Evolutionary conservation across 2,329 filamentous ascomycete species (phyloP), one percentile per base, ranked within the genome.

Genomic region (Fusarium miscanthi): DNA sequence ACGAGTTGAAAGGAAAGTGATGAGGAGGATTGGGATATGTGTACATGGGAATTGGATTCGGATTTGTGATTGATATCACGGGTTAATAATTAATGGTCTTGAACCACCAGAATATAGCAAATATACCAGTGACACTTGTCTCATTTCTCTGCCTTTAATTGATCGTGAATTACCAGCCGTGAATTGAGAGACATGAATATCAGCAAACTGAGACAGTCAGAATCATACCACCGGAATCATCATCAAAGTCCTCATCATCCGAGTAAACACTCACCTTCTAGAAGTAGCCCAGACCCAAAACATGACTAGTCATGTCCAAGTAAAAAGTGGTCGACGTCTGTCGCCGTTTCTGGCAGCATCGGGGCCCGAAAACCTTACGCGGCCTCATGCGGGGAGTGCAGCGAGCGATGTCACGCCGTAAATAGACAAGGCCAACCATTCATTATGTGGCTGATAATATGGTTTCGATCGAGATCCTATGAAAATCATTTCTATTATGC

Each of bases 61-160:
- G 52, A 37, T 54, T 46, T 63, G 57, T 48, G 21, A 61, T 38
- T 48, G 40, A 46, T 53, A 69, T 57, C 59, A 69, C 35, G 51
- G 69, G 54, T 69, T 72, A 72, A 72, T 72, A 72, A 51, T 69
- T 72, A 72, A 72, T 72, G 69, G 69, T 72, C 38, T 42, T 61
- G 52, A 56, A 70, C 69, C 69, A 65, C 66, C 52, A 72, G 43
- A 33, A 59, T 38, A 59, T 65, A 37, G 56, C 54, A 54, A 69
- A 72, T 72, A 72, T 42, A 72, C 49, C 66, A 72, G 69, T 70
- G 69, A 66, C 38, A 67, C 45, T 46, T 59, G 51, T 19, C 60
- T 66, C 40, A 25, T 10, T n/a, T 40, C 14, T 40, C 9, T 51
- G 35, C 13, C 12, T 27, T 17, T 13, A 43, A 35, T 56, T 57